Percentiles rank a stretch among this genome's conserved stretches.
These are phyloP conservation scores for Lindgomyces ingoldianus DNA, from an alignment of 495 filamentous ascomycete genomes.

Conservation along the genomic window DNA sequence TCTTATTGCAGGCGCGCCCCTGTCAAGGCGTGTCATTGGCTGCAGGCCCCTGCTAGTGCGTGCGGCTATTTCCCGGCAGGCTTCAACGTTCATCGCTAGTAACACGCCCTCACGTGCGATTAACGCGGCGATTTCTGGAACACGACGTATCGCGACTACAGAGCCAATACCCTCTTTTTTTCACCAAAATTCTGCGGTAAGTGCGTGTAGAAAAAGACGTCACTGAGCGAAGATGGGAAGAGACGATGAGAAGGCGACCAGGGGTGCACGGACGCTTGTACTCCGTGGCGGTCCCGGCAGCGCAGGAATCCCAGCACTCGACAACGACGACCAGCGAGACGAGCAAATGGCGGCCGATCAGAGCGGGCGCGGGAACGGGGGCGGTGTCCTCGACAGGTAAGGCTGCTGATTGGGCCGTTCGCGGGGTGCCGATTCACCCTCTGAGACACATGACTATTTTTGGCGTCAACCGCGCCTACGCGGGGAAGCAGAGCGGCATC, in stretches of 20 bases:
- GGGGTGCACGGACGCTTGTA: background rate
- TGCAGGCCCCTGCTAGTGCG: background rate
- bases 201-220: background rate
- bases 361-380: background rate
- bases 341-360: background rate
- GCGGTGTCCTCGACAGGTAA: background rate
- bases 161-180: background rate
- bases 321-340: background rate
- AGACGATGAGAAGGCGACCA: background rate
- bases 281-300: background rate
- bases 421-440: background rate
- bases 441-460: background rate
- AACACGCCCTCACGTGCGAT: background rate
- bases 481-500: background rate
- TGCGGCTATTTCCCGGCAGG: background rate
- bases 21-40: background rate
- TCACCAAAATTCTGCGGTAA: background rate
- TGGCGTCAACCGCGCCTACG: background rate
- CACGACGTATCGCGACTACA: background rate
- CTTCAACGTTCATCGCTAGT: background rate
- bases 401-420: background rate
- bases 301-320: background rate
- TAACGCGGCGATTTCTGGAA: background rate
- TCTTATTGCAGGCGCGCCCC: background rate
- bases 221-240: background rate